Conservation (phyloP, 768 basidiomycete genomes). For the Amanita molliuscula region DNA sequence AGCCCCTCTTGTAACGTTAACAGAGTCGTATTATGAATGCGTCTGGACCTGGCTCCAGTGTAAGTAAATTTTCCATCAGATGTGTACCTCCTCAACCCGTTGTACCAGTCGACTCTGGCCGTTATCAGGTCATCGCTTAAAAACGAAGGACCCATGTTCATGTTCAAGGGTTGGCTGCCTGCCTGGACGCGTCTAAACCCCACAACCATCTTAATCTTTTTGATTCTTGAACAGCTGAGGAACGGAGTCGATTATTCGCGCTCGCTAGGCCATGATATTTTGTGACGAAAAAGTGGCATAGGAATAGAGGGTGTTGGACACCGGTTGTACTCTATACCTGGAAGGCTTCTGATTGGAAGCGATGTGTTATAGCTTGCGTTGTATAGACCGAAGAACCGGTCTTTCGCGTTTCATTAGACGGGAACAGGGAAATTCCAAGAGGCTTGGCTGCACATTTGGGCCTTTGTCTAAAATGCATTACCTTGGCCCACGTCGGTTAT, state of each 20-base stretch:
- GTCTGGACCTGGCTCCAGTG: conserved; percentile 68
- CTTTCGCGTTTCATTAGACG: too few species aligned
- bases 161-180: conserved; percentile 90
- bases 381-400: too few species aligned
- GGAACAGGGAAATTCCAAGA: too few species aligned
- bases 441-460: too few species aligned
- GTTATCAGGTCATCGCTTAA: conserved; percentile 61
- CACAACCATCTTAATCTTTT: conserved; percentile 80
- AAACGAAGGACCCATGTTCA: conserved; percentile 77
- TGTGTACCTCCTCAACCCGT: background rate
- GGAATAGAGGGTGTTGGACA: too few species aligned
- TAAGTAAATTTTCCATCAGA: conserved; percentile 22
- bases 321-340: background rate
- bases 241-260: conserved; percentile 56
- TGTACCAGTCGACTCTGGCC: conserved; percentile 51
- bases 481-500: background rate
- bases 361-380: too few species aligned
- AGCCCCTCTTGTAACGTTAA: background rate
- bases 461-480: background rate
- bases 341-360: background rate
- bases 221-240: conserved; percentile 77
- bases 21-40: conserved; percentile 86
- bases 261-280: conserved; percentile 23
- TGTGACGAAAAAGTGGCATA: conserved; percentile 10
- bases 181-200: conserved; percentile 82